Evolutionary conservation across 1,284 basidiomycete species (phyloP).

Genomic region (Erythrobasidium hasegawianum): DNA sequence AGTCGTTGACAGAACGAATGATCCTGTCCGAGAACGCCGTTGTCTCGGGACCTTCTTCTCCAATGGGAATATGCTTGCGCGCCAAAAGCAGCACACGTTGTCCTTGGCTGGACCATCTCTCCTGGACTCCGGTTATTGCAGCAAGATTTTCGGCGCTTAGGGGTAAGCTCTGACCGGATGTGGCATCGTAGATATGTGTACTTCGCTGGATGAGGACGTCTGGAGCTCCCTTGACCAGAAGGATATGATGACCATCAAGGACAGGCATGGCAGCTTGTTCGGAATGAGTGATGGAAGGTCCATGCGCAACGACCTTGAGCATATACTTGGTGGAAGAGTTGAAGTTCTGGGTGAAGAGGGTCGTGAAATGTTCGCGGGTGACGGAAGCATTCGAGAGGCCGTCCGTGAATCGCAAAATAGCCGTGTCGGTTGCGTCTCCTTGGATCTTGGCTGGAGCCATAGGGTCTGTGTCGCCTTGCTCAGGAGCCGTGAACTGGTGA

Average conservation of each 20-base stretch:
- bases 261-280: conserved; percentile 42
- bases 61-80: conserved; percentile 46
- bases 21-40: conserved; percentile 47
- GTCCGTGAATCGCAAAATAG: conserved; percentile 61
- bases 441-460: conserved; percentile 55
- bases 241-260: conserved; percentile 49
- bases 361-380: conserved; percentile 48
- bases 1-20: conserved; percentile 48
- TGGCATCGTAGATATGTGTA: conserved; percentile 38
- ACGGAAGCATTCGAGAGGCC: conserved; percentile 49
- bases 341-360: conserved; percentile 55
- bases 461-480: conserved; percentile 49
- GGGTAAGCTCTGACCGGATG: conserved; percentile 50
- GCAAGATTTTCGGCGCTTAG: conserved; percentile 48
- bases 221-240: conserved; percentile 60
- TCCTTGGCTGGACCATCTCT: conserved; percentile 58
- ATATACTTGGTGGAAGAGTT: conserved; percentile 68
- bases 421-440: conserved; percentile 61
- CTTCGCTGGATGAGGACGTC: conserved; percentile 57
- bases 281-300: background rate
- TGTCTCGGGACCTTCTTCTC: conserved; percentile 48
- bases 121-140: conserved; percentile 52
- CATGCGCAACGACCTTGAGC: conserved; percentile 50
- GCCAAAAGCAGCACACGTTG: conserved; percentile 60
- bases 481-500: conserved; percentile 25